Evolutionary conservation across 345 rosid species (phyloP).

Genomic region (Erysimum cheiranthoides): DNA sequence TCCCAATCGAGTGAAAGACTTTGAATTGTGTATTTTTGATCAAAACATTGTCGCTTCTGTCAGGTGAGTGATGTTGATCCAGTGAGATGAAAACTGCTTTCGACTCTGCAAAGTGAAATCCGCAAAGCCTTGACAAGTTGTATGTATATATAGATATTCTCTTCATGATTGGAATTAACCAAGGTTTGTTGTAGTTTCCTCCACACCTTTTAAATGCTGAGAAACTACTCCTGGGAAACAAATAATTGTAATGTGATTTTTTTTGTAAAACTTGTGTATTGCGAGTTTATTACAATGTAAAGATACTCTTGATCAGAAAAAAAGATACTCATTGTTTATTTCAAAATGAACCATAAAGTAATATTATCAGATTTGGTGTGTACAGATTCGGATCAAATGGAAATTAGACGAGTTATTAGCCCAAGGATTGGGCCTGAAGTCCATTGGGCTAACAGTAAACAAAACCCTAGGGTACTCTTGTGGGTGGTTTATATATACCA

Average conservation of each 20-base stretch:
- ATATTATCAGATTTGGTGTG: neutral
- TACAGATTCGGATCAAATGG: neutral
- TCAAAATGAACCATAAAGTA: no score
- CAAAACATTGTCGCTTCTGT: neutral
- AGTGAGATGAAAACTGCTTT: neutral
- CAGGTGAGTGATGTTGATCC: neutral
- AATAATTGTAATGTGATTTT: no score
- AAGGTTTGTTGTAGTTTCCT: neutral
- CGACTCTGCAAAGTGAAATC: neutral
- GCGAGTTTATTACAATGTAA: no score
- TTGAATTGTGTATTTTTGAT: neutral
- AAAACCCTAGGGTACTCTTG: neutral
- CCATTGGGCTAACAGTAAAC: constrained; percentile 2
- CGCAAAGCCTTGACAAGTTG: neutral
- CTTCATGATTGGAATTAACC: neutral
- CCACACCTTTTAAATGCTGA: neutral
- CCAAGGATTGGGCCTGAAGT: neutral
- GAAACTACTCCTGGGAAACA: neutral
- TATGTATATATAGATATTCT: neutral
- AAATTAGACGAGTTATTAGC: neutral
- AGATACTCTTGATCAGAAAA: no score
- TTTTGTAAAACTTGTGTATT: no score
- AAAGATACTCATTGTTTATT: no score
- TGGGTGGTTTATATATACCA: constrained; percentile 10
- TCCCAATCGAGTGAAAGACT: neutral